Evolutionary conservation across 2,329 filamentous ascomycete species (phyloP).

Genomic region (Pseudocercospora vitis): DNA sequence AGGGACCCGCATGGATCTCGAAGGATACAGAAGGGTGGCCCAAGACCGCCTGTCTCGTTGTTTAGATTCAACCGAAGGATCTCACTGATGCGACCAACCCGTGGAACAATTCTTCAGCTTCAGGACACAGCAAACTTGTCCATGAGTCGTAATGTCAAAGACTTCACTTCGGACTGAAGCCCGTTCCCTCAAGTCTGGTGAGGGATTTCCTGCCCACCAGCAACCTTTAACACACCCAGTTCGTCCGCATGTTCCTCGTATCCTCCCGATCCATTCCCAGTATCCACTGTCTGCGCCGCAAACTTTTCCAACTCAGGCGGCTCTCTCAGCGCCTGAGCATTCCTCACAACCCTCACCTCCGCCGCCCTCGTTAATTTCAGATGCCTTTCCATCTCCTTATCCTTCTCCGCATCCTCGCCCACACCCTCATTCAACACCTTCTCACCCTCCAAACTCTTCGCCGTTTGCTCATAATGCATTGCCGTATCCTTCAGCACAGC

Average conservation of each 20-base stretch:
- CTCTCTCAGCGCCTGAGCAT: conserved; percentile 65
- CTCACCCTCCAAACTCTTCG: conserved; percentile 51
- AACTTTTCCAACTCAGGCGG: conserved; percentile 67
- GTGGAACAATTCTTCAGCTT: no score
- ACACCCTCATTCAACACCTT: conserved; percentile 48
- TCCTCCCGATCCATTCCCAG: not conserved
- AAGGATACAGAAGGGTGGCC: no score
- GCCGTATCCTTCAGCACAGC: conserved; percentile 70
- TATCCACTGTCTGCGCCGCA: conserved; percentile 49
- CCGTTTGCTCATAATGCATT: conserved; percentile 64
- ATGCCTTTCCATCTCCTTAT: conserved; percentile 59
- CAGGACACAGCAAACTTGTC: no score
- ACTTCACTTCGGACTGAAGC: no score
- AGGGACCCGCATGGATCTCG: no score
- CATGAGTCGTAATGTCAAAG: no score
- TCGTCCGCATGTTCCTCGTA: conserved; percentile 7
- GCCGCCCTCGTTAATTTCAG: conserved; percentile 77
- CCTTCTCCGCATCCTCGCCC: conserved; percentile 44
- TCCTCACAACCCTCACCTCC: conserved; percentile 80
- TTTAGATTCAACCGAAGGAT: no score
- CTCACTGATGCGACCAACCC: no score
- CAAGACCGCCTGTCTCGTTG: no score
- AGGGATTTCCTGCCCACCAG: conserved; percentile 1
- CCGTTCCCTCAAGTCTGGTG: conserved; percentile 12
- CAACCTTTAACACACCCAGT: conserved; percentile 14